Evolutionary conservation across 139 green algal genomes (phyloP).

Genomic region (Monoraphidium neglectum): DNA sequence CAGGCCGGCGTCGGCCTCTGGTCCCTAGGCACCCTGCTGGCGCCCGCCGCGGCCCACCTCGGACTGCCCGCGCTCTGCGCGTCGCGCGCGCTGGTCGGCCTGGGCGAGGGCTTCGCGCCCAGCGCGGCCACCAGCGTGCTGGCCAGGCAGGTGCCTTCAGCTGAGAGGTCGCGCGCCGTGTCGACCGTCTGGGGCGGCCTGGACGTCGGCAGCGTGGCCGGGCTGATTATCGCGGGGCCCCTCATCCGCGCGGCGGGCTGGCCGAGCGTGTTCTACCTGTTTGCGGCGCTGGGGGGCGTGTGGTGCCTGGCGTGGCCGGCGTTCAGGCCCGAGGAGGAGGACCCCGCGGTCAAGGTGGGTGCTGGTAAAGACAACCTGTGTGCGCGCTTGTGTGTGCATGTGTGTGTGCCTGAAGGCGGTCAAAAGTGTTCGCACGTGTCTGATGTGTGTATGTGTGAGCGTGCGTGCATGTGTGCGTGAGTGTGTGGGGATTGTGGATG

Average conservation of each 20-base stretch:
- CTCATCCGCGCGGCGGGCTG: slow-evolving; percentile 90
- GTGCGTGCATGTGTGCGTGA: no score
- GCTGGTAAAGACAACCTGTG: no score
- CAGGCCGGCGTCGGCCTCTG: slow-evolving; percentile 87
- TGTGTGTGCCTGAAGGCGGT: no score
- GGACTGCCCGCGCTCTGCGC: slow-evolving; percentile 81
- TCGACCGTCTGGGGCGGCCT: slow-evolving; percentile 94
- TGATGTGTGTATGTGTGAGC: no score
- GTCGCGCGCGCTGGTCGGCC: slow-evolving; percentile 86
- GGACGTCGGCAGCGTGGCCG: slow-evolving; percentile 85
- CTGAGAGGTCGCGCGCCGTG: slow-evolving; percentile 81
- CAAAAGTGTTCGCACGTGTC: no score
- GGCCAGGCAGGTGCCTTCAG: slow-evolving; percentile 43
- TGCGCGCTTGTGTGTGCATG: no score
- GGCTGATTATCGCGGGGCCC: slow-evolving; percentile 83
- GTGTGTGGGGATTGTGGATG: no score
- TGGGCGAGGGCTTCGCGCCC: slow-evolving; percentile 96
- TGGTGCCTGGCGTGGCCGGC: slow-evolving; percentile 86
- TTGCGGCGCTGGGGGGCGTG: slow-evolving; percentile 87
- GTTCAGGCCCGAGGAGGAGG: slow-evolving; percentile 62
- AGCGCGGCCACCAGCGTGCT: slow-evolving; percentile 92
- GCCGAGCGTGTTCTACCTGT: slow-evolving; percentile 96
- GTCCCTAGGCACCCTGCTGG: slow-evolving; percentile 90
- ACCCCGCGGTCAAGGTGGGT: no score
- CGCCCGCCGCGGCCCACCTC: slow-evolving; percentile 75